Conservation (phyloP, 2,329 filamentous ascomycete species). For the Trichoderma sp. region DNA sequence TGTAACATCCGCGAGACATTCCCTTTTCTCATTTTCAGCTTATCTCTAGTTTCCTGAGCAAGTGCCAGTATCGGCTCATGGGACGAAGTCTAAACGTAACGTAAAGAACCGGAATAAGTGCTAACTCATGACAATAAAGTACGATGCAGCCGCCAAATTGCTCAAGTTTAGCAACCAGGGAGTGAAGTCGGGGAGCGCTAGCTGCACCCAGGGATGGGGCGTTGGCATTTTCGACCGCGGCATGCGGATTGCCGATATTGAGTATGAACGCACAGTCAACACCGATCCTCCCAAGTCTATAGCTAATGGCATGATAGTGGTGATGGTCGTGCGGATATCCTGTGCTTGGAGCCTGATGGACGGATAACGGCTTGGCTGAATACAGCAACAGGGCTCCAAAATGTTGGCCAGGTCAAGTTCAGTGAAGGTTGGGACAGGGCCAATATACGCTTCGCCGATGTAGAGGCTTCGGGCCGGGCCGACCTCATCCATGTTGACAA, state of each 20-base stretch:
- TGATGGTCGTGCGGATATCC: background rate
- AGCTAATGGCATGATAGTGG: background rate
- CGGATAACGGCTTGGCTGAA: background rate
- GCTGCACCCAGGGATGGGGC: background rate
- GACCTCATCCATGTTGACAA: background rate
- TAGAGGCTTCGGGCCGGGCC: slow-evolving; percentile 1
- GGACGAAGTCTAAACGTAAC: background rate
- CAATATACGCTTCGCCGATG: background rate
- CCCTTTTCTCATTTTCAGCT: no score
- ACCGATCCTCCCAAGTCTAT: background rate
- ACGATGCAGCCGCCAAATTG: background rate
- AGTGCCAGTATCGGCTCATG: no score
- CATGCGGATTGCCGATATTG: background rate
- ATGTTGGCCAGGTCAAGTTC: slow-evolving; percentile 1
- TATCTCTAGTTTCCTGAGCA: no score
- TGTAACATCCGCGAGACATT: background rate
- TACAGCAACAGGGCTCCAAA: background rate
- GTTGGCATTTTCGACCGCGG: background rate
- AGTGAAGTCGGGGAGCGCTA: background rate
- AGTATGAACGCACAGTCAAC: background rate
- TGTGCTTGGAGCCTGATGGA: background rate
- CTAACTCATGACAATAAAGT: background rate
- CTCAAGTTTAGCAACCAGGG: slow-evolving; percentile 1
- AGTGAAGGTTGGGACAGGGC: background rate
- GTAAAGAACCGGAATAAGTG: slow-evolving; percentile 10